Evolutionary conservation across 2,329 filamentous ascomycete genomes (phyloP).

Genomic region (Gaeumannomyces tritici): DNA sequence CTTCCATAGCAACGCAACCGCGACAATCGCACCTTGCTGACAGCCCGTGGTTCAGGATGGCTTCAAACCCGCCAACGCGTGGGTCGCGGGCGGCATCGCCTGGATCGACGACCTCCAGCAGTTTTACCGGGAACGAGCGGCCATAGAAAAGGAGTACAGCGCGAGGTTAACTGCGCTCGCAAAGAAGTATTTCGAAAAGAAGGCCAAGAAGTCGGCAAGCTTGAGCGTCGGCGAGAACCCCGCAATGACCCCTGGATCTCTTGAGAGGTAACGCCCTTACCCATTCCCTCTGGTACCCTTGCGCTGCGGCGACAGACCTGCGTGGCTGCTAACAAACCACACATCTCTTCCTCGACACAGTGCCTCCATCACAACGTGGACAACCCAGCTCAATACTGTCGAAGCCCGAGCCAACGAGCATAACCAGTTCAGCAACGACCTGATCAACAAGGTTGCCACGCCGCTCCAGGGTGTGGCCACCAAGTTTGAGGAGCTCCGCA

Average conservation of each 20-base stretch:
- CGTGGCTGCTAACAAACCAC: background rate
- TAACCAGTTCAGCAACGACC: constrained; percentile 70
- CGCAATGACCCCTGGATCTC: constrained; percentile 83
- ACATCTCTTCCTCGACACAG: constrained; percentile 27
- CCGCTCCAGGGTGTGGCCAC: constrained; percentile 66
- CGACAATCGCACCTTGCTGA: background rate
- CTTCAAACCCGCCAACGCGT: constrained; percentile 89
- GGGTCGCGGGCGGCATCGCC: constrained; percentile 79
- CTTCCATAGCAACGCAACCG: background rate
- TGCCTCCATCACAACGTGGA: constrained; percentile 94
- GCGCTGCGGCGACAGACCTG: background rate
- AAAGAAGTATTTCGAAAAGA: constrained; percentile 94
- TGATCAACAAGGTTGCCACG: constrained; percentile 74
- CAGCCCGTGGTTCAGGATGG: constrained; percentile 58
- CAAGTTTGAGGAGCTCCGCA: constrained; percentile 85
- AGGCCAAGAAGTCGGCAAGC: constrained; percentile 77
- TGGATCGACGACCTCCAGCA: constrained; percentile 97
- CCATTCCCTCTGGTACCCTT: background rate
- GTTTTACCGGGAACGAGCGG: constrained; percentile 91
- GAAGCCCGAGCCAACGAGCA: constrained; percentile 84
- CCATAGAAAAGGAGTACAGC: constrained; percentile 94
- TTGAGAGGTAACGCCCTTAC: constrained; percentile 59
- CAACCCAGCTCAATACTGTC: constrained; percentile 81
- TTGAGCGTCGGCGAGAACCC: constrained; percentile 87
- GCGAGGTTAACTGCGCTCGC: constrained; percentile 78